phyloP scores from a whole-genome alignment of 805 yeast species.

The Cyberlindnera euphorbiae region DNA sequence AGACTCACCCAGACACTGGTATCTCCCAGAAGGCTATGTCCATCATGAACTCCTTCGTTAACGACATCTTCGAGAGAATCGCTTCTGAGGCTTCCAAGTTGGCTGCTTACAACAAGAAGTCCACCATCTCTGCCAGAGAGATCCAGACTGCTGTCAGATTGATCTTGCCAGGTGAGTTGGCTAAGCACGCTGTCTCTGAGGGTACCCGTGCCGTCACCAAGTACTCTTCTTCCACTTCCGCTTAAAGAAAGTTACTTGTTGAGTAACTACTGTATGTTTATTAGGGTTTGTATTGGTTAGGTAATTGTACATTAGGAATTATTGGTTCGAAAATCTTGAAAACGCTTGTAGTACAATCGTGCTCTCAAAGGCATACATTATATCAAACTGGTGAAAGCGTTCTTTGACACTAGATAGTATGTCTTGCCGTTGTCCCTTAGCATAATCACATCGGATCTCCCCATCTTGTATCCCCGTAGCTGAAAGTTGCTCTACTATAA shows the following conservation, averaged over 20 bases:
- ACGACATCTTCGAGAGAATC: slow-evolving; percentile 97
- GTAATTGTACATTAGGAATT: slow-evolving; percentile 29
- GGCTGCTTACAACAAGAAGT: slow-evolving; percentile 98
- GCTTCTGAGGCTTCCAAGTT: slow-evolving; percentile 97
- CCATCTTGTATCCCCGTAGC: too few species aligned
- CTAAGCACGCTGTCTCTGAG: slow-evolving; percentile 98
- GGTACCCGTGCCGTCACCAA: slow-evolving; percentile 99
- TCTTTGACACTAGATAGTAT: too few species aligned
- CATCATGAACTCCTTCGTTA: slow-evolving; percentile 96
- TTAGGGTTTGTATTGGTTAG: slow-evolving; percentile 28
- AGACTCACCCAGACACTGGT: slow-evolving; percentile 99
- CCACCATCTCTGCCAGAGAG: slow-evolving; percentile 97
- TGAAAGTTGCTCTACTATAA: too few species aligned
- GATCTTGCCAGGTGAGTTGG: slow-evolving; percentile 97
- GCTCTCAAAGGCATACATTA: too few species aligned
- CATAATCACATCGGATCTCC: too few species aligned
- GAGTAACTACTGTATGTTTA: slow-evolving; percentile 16
- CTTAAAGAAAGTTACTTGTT: slow-evolving; percentile 25
- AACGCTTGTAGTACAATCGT: background rate
- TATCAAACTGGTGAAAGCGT: too few species aligned
- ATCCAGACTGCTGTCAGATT: slow-evolving; percentile 98
- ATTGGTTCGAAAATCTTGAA: slow-evolving; percentile 26
- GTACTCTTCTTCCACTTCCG: slow-evolving; percentile 69
- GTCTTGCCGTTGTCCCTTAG: too few species aligned
- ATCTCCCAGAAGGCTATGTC: slow-evolving; percentile 98